Conservation (phyloP, 1,284 basidiomycete species). For the Coriolopsis trogii region DNA sequence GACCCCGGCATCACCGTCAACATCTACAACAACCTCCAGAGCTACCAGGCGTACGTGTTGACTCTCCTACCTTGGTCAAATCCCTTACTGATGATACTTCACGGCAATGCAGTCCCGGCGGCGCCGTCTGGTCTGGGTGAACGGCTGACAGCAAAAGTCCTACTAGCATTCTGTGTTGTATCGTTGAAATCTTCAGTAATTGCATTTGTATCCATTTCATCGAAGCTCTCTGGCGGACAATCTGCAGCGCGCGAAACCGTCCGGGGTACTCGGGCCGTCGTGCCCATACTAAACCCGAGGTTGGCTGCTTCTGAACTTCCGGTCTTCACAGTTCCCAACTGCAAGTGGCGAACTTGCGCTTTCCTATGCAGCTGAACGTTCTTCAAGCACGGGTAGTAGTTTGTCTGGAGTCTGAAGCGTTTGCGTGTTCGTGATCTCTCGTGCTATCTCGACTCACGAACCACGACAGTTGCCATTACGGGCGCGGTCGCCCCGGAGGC, state of each 20-base stretch:
- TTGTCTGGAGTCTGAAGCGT: too few relatives aligned
- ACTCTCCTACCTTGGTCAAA: neutral
- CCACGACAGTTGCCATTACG: constrained; percentile 18
- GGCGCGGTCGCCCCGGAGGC: neutral
- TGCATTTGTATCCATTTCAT: neutral
- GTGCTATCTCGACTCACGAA: constrained; percentile 1
- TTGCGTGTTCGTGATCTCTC: too few relatives aligned
- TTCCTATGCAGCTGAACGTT: too few relatives aligned
- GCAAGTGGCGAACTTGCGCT: too few relatives aligned
- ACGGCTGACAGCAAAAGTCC: neutral
- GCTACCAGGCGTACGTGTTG: constrained; percentile 39
- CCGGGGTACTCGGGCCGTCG: too few relatives aligned
- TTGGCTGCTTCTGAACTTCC: too few relatives aligned
- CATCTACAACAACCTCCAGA: constrained; percentile 53
- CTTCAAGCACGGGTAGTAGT: too few relatives aligned
- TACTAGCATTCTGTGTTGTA: neutral
- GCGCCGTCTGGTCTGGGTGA: constrained; percentile 35
- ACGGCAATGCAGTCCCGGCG: constrained; percentile 25
- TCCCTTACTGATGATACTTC: neutral
- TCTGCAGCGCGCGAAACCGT: too few relatives aligned
- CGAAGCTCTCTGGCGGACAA: neutral
- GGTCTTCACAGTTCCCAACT: too few relatives aligned
- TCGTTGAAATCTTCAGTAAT: neutral
- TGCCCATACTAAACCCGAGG: too few relatives aligned
- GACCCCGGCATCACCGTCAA: constrained; percentile 55